Percentiles rank a stretch among this genome's conserved stretches.
Evolutionary conservation across 176 grass and related monocot genomes (phyloP).

Genomic region (Miscanthus lutarioriparius): DNA sequence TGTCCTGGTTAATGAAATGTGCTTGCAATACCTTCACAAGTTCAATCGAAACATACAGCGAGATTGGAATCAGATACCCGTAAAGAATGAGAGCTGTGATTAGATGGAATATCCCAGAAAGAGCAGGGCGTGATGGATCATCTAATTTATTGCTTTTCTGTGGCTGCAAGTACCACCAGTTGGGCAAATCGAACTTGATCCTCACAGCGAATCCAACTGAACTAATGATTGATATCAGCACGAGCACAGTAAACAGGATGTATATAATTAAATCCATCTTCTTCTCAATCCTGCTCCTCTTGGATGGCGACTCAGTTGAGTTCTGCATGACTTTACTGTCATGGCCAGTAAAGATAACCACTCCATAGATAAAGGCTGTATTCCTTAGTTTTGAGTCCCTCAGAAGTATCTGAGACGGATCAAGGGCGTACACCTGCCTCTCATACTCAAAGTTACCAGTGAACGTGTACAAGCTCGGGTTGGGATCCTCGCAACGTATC

Average conservation of each 20-base stretch:
- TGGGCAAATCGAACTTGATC: constrained; percentile 71
- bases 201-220: constrained; percentile 90
- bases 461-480: constrained; percentile 90
- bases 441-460: constrained; percentile 92
- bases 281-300: constrained; percentile 92
- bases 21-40: constrained; percentile 92
- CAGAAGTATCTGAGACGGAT: constrained; percentile 88
- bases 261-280: constrained; percentile 99
- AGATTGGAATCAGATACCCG: constrained; percentile 97
- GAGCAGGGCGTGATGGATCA: constrained; percentile 55
- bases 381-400: constrained; percentile 98
- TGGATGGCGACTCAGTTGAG: constrained; percentile 82
- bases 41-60: constrained; percentile 95
- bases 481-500: constrained; percentile 92
- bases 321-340: constrained; percentile 99
- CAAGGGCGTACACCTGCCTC: constrained; percentile 75
- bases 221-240: constrained; percentile 91
- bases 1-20: constrained; percentile 90
- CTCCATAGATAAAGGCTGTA: constrained; percentile 85
- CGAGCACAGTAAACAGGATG: constrained; percentile 80
- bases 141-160: constrained; percentile 55
- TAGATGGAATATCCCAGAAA: constrained; percentile 95
- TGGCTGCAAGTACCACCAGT: constrained; percentile 89
- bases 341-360: constrained; percentile 90
- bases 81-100: constrained; percentile 98